Percentiles rank a stretch among this genome's conserved stretches.
phyloP scores from a whole-genome alignment of 2,329 filamentous ascomycete species.

The Paramyrothecium sp. region DNA sequence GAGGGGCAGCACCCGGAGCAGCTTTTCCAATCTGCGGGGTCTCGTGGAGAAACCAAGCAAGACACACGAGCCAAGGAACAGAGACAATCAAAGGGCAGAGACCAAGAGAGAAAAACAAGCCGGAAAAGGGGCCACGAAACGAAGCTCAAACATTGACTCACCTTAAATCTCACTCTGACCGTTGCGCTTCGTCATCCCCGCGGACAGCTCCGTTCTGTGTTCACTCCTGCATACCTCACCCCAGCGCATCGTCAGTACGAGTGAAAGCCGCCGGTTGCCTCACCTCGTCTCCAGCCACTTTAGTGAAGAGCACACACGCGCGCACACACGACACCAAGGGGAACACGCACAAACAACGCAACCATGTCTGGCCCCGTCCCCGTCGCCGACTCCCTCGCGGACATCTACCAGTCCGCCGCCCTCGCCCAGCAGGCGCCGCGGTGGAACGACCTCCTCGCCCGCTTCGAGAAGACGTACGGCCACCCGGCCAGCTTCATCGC shows the following conservation, averaged over 20 bases:
- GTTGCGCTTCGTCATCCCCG: too few species aligned
- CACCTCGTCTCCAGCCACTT: too few species aligned
- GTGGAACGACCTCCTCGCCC: constrained; percentile 71
- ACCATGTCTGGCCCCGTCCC: constrained; percentile 64
- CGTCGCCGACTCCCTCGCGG: constrained; percentile 68
- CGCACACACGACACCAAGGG: not conserved
- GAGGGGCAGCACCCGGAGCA: not conserved
- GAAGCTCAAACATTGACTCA: too few species aligned
- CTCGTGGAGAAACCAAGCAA: not conserved
- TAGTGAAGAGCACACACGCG: not conserved
- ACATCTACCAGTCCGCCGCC: constrained; percentile 80
- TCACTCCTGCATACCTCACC: too few species aligned
- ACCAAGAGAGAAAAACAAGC: too few species aligned
- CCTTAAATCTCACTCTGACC: too few species aligned
- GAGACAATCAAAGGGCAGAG: too few species aligned
- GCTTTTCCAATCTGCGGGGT: not conserved
- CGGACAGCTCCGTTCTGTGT: too few species aligned
- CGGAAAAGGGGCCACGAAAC: too few species aligned
- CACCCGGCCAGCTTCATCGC: constrained; percentile 76
- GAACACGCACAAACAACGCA: constrained; percentile 1
- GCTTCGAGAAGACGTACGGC: constrained; percentile 71
- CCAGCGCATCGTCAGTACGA: too few species aligned
- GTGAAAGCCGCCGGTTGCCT: too few species aligned
- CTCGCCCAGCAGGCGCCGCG: constrained; percentile 65
- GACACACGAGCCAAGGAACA: not conserved